Base-by-base conservation (phyloP, 2,329 filamentous ascomycete species). In the Salinomyces thailandicus region DNA sequence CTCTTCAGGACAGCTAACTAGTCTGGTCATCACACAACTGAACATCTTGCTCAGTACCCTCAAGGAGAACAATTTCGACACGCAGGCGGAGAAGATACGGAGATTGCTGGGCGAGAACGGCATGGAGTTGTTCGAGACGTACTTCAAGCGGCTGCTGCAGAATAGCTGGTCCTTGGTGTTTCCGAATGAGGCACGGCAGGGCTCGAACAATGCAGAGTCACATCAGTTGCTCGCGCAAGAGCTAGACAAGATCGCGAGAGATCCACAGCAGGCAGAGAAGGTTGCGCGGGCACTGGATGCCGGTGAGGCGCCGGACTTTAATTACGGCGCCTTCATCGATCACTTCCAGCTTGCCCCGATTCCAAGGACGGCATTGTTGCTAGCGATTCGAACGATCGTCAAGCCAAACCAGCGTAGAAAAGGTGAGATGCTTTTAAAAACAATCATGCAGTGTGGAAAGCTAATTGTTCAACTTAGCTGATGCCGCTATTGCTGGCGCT, bases 41-140 rank as follows among this genome's bases (percentile, higher is more conserved):
- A 93, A 91, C 66, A 78, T 98, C 47, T 75, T 98, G 39, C 73
- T 98, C 48, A 91, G 87, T 66, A 86, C 85, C 20, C 81, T 96
- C 58, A 95, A 91, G 62, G 86, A 95, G 67, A 89, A 93, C 61
- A 94, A 93, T 83, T 94, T 85, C 81, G 85, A 93, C 62, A 72
- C 79, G 49, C 87, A 94, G 66, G 80, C 79, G 57, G 85, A 93
- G 54, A 87, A 93, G 68, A 81, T 98, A 55, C 79, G 79, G 62
- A 93, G 93, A 84, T 79, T 96, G 61, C 81, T 96, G 67, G 81
- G 94, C 76, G 87, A 89, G 55, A 81, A 93, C 86, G 87, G 87
- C 59, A 98, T 98, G 89, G 93, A 98, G 72, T 86, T 95, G 59
- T 95, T 87, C 62, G 79, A 85, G 43, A 93, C 87, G 69, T 95